A percentile compares a stretch with the other conserved stretches of the same genome.
Conservation (phyloP, 495 filamentous ascomycete species). For the Platismatia glauca region DNA sequence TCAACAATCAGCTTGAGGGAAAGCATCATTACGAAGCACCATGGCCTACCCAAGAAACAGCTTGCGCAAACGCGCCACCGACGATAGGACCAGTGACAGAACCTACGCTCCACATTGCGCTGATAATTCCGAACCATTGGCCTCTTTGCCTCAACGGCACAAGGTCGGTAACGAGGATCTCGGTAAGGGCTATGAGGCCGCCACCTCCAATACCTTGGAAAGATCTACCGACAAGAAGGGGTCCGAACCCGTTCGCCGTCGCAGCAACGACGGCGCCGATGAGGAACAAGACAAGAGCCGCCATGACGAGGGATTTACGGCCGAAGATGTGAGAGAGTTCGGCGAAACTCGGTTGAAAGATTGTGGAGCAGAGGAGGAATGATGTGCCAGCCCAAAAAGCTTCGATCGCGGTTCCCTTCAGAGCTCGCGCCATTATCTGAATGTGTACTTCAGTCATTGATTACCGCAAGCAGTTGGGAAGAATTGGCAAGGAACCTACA, state of each 20-base stretch:
- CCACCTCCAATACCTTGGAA: conserved; percentile 69
- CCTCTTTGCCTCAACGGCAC: conserved; percentile 38
- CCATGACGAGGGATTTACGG: conserved; percentile 32
- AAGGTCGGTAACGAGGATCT: conserved; percentile 59
- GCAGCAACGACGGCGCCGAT: conserved; percentile 29
- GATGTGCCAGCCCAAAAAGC: conserved; percentile 53
- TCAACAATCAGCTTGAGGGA: neutral
- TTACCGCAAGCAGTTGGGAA: neutral
- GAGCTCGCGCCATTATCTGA: conserved; percentile 35
- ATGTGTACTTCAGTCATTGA: neutral
- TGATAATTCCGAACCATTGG: conserved; percentile 43
- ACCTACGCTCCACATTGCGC: conserved; percentile 55
- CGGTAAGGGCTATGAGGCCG: conserved; percentile 53
- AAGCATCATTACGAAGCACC: neutral
- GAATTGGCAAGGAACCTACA: conserved; percentile 30
- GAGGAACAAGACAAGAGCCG: conserved; percentile 28
- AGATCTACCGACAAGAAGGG: conserved; percentile 54
- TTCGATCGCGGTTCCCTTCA: conserved; percentile 46
- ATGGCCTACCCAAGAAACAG: conserved; percentile 48
- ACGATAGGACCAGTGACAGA: conserved; percentile 59
- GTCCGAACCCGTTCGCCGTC: conserved; percentile 45
- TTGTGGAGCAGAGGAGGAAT: conserved; percentile 43
- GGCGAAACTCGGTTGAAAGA: conserved; percentile 44
- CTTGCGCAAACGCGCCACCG: conserved; percentile 58
- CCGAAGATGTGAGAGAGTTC: conserved; percentile 29